phyloP scores from a whole-genome alignment of 192 early-diverging fungal species.

The Coemansia sp. region DNA sequence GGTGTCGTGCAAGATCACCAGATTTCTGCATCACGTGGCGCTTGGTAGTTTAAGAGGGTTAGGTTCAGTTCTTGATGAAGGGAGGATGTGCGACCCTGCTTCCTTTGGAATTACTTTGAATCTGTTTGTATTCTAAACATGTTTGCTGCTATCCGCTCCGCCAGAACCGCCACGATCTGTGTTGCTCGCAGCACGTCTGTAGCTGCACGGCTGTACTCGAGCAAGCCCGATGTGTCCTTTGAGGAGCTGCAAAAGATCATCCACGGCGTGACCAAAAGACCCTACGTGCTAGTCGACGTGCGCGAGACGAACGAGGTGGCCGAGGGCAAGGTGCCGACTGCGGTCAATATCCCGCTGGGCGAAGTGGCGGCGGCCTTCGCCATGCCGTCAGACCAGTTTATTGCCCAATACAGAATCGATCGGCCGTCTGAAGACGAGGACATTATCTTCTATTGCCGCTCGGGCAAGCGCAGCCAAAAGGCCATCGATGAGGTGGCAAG shows the following conservation, averaged over 20 bases:
- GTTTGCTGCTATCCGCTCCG: neutral
- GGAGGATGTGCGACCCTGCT: neutral
- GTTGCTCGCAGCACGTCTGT: neutral
- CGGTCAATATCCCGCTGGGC: slow-evolving; percentile 65
- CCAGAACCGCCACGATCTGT: neutral
- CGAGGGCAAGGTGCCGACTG: slow-evolving; percentile 64
- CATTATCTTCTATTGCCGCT: slow-evolving; percentile 69
- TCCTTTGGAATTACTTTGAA: neutral
- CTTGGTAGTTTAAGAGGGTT: neutral
- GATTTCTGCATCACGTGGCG: neutral
- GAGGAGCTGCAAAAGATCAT: slow-evolving; percentile 44
- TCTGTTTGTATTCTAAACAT: neutral
- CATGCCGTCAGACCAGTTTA: slow-evolving; percentile 39
- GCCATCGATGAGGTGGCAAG: slow-evolving; percentile 58
- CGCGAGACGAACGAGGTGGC: slow-evolving; percentile 63
- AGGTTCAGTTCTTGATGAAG: neutral
- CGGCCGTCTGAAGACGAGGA: slow-evolving; percentile 56
- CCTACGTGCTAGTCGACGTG: slow-evolving; percentile 64
- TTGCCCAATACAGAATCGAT: slow-evolving; percentile 57
- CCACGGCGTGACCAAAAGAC: slow-evolving; percentile 29
- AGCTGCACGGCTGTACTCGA: slow-evolving; percentile 25
- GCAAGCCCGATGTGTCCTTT: slow-evolving; percentile 46
- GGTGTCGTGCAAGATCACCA: neutral
- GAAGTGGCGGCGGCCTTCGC: slow-evolving; percentile 53
- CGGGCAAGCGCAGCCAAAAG: slow-evolving; percentile 63